A percentile compares a stretch with the other conserved stretches of the same genome.
Evolutionary conservation across 768 basidiomycete species (phyloP).

Genomic region (Suillus fuscotomentosus): DNA sequence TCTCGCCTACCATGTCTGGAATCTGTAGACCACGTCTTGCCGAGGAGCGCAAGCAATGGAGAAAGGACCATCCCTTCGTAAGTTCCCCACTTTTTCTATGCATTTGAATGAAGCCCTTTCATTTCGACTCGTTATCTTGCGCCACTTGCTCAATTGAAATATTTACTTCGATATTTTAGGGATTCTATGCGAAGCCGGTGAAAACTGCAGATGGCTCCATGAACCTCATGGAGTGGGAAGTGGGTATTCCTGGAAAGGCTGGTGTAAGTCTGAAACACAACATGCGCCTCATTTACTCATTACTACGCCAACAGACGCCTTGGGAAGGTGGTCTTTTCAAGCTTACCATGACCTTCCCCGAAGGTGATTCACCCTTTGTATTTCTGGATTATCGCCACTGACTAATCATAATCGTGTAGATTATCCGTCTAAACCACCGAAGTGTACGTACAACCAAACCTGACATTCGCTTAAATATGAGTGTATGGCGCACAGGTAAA

Average conservation of each 20-base stretch:
- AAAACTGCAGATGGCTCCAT: constrained; percentile 91
- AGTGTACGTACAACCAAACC: constrained; percentile 55
- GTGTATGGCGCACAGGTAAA: constrained; percentile 67
- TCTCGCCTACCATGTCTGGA: constrained; percentile 62
- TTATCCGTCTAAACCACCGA: constrained; percentile 94
- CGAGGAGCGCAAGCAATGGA: constrained; percentile 98
- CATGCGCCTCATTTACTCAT: constrained; percentile 13
- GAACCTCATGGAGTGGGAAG: constrained; percentile 98
- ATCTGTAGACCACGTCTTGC: constrained; percentile 91
- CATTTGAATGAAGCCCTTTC: constrained; percentile 1
- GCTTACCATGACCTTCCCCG: constrained; percentile 92
- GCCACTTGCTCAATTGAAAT: neutral
- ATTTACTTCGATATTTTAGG: constrained; percentile 47
- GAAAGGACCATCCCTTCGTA: constrained; percentile 98
- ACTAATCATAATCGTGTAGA: constrained; percentile 44
- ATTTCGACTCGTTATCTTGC: constrained; percentile 7
- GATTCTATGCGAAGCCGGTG: constrained; percentile 93
- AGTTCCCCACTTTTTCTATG: constrained; percentile 32
- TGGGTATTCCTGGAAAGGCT: constrained; percentile 93
- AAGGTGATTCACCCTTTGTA: constrained; percentile 53
- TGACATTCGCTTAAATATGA: constrained; percentile 2
- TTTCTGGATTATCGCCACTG: neutral
- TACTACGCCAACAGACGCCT: constrained; percentile 60
- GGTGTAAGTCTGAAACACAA: constrained; percentile 53
- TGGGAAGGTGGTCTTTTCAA: constrained; percentile 99